Conservation (phyloP, 2,329 filamentous ascomycete genomes). For the Pseudogymnoascus sp. region DNA sequence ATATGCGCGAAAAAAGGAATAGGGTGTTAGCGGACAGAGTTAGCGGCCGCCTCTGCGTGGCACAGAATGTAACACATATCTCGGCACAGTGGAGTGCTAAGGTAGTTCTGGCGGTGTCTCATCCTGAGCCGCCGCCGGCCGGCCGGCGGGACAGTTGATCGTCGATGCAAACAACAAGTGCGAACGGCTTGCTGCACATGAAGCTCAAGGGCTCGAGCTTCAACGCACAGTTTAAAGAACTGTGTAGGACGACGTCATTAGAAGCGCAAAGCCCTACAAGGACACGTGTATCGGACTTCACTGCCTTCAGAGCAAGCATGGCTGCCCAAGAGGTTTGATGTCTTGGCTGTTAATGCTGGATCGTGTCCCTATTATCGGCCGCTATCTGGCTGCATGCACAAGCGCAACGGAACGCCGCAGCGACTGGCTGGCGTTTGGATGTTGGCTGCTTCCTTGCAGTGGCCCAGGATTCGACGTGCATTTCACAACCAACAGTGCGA, state of each 20-base stretch:
- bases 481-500: slow-evolving; percentile 7
- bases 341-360: not conserved
- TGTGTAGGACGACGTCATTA: slow-evolving; percentile 1
- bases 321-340: slow-evolving; percentile 3
- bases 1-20: not conserved
- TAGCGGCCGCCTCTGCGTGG: slow-evolving; percentile 1
- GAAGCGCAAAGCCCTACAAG: not conserved
- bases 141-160: not conserved
- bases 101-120: not conserved
- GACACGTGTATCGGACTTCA: slow-evolving; percentile 6
- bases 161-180: slow-evolving; percentile 6
- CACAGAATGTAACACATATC: slow-evolving; percentile 7
- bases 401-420: not conserved
- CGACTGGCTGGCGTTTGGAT: slow-evolving; percentile 3
- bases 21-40: not conserved
- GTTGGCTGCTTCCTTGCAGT: slow-evolving; percentile 1
- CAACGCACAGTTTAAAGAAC: slow-evolving; percentile 3
- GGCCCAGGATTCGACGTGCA: not conserved
- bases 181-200: slow-evolving; percentile 5
- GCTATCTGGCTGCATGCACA: slow-evolving; percentile 6
- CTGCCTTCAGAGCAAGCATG: not conserved
- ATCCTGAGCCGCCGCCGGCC: not conserved
- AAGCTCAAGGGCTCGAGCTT: not conserved
- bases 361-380: not conserved
- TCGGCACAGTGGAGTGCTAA: slow-evolving; percentile 2